Base-by-base conservation (phyloP, 2,329 filamentous ascomycete genomes). In the Colletotrichum simmondsii region DNA sequence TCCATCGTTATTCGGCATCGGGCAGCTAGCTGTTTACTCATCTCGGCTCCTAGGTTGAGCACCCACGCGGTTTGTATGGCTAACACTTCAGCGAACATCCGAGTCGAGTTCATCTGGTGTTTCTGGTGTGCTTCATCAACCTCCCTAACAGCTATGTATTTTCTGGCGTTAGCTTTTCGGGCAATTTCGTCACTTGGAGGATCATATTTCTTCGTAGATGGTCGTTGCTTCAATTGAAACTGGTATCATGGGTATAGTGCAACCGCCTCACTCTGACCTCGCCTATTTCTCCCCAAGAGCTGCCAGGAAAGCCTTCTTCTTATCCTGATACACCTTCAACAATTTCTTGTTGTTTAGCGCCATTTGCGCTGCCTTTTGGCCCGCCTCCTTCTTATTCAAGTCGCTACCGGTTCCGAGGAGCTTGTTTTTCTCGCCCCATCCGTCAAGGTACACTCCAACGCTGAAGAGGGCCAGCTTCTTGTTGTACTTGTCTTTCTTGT, bases 371-470 rank as follows among this genome's bases (percentile, higher is more conserved):
- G 93, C 93, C 75, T 89, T 91, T 16, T 88, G 84, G 0, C 91
- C 92, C 1, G 93, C 94, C 69, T 94, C 92, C 69, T 89, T 90
- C 82, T 95, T 95, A 67, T 88, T 90, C 74, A 90, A 82, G 1
- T 89, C 93, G 37, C 87, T 88, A 0, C 92, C 93, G 57, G 85
- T 86, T 0, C 91, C 93, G 6, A 95, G 81, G 69, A 89, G 83
- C 78, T 90, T 88, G 61, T 89, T 84, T 37, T 86, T 87, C 80
- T 92, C 91, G 5, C 93, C 93, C 86, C 91, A 93, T 0, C 92
- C 93, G 24, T 90, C 88, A 32, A 95, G 83, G 76, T 90, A 93
- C 0, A 90, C 87, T 1, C 88, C 92, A 1, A 95, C 87, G 3
- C 87, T 89, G 78, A 89, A 94, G 30, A 91, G 81, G 22, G 89